These are phyloP conservation scores for Penicillium roqueforti DNA, from an alignment of 495 filamentous ascomycete species.

Conservation along the genomic window DNA sequence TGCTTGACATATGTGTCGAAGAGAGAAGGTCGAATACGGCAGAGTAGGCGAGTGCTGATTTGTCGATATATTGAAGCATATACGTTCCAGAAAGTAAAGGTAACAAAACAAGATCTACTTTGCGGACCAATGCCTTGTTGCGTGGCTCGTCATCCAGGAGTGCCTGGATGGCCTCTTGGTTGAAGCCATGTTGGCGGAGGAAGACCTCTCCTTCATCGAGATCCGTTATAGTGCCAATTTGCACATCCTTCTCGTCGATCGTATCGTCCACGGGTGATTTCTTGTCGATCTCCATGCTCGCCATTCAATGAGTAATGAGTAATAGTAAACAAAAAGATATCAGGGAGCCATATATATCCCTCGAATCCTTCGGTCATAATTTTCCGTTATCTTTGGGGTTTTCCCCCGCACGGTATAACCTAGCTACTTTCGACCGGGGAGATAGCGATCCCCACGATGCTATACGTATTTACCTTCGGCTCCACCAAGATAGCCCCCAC, in stretches of 20 bases:
- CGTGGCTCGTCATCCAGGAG: slow-evolving; percentile 21
- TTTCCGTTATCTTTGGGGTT: slow-evolving; percentile 3
- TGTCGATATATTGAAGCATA: slow-evolving; percentile 40
- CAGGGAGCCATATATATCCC: not conserved
- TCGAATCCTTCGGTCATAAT: not conserved
- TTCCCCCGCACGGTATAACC: no score
- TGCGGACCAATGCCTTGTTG: slow-evolving; percentile 29
- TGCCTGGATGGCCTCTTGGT: slow-evolving; percentile 16
- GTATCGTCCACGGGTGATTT: slow-evolving; percentile 5
- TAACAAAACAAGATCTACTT: slow-evolving; percentile 45
- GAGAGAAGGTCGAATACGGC: slow-evolving; percentile 35
- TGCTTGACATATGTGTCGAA: slow-evolving; percentile 27
- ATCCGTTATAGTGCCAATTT: slow-evolving; percentile 25
- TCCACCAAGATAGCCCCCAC: slow-evolving; percentile 11
- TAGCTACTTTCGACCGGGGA: no score
- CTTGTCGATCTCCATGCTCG: slow-evolving; percentile 5
- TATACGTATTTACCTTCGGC: no score
- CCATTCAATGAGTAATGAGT: not conserved
- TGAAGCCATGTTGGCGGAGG: slow-evolving; percentile 30
- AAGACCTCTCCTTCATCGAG: slow-evolving; percentile 35
- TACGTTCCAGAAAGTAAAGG: slow-evolving; percentile 51
- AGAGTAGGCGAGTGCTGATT: slow-evolving; percentile 34
- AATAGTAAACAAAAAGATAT: not conserved
- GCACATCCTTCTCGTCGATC: slow-evolving; percentile 24
- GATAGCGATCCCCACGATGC: no score